Conservation (phyloP, 805 yeast species). For the Tetrapisispora taiwanensis region DNA sequence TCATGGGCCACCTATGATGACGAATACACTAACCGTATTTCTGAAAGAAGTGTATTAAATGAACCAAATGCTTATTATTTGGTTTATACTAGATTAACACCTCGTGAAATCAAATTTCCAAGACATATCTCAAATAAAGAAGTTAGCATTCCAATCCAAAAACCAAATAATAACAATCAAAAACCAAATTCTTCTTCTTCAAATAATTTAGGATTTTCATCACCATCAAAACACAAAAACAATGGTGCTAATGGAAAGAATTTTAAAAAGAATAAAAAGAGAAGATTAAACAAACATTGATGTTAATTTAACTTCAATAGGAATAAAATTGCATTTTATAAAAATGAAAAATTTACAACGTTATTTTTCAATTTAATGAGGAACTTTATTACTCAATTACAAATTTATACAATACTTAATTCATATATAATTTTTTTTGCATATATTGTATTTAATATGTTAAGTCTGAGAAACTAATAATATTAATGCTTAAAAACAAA, state of each 20-base stretch:
- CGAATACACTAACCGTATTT: slow-evolving; percentile 66
- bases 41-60: slow-evolving; percentile 62
- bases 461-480: not conserved
- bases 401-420: not conserved
- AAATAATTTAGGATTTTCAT: not conserved
- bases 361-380: no score
- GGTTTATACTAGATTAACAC: slow-evolving; percentile 69
- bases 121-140: slow-evolving; percentile 6
- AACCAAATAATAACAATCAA: slow-evolving; percentile 1
- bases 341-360: no score
- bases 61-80: slow-evolving; percentile 89
- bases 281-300: slow-evolving; percentile 18
- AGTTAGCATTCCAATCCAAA: slow-evolving; percentile 12
- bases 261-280: slow-evolving; percentile 24
- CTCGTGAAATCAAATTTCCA: slow-evolving; percentile 31
- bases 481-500: not conserved
- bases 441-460: not conserved
- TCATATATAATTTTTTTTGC: not conserved
- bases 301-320: not conserved
- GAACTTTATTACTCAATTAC: not conserved
- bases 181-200: slow-evolving; percentile 2
- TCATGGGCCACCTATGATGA: slow-evolving; percentile 93
- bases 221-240: slow-evolving; percentile 3
- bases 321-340: slow-evolving; percentile 1
- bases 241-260: slow-evolving; percentile 6